Conservation (phyloP, 2,329 filamentous ascomycete species). For the Ophiostoma sp. region DNA sequence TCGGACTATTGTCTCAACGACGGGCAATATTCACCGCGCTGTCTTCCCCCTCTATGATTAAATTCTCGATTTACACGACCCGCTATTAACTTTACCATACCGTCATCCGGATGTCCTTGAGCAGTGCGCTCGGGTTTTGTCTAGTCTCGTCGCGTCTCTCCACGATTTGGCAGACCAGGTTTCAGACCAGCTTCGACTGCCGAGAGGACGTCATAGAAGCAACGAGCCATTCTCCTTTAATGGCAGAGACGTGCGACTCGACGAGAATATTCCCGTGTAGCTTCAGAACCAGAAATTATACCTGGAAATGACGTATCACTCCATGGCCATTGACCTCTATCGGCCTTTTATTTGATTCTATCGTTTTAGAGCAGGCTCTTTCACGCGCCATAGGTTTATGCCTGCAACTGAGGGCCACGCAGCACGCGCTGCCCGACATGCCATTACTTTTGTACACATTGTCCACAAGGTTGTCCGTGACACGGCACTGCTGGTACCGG, state of each 20-base stretch:
- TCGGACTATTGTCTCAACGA: slow-evolving; percentile 39
- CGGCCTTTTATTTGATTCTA: slow-evolving; percentile 44
- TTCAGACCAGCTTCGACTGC: neutral
- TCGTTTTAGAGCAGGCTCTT: neutral
- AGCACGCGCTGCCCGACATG: slow-evolving; percentile 38
- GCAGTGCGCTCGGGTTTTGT: slow-evolving; percentile 16
- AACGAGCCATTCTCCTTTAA: slow-evolving; percentile 1
- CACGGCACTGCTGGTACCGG: slow-evolving; percentile 37
- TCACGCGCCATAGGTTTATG: neutral
- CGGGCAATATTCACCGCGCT: slow-evolving; percentile 35
- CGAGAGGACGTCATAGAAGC: neutral
- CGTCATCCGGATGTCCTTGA: slow-evolving; percentile 14
- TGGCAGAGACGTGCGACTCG: neutral
- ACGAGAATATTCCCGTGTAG: slow-evolving; percentile 39
- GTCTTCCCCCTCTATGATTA: slow-evolving; percentile 3
- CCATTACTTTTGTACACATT: slow-evolving; percentile 41
- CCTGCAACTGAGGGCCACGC: slow-evolving; percentile 36
- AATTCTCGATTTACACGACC: neutral
- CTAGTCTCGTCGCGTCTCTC: neutral
- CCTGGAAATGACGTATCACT: slow-evolving; percentile 45
- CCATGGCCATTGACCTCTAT: slow-evolving; percentile 40
- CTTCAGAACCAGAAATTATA: slow-evolving; percentile 45
- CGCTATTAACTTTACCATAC: slow-evolving; percentile 8
- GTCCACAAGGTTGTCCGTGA: slow-evolving; percentile 39
- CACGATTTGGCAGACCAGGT: slow-evolving; percentile 13